Percentiles rank a stretch among this genome's conserved stretches.
Evolutionary conservation across 2,329 filamentous ascomycete genomes (phyloP).

Genomic region (Macrophomina tecta): DNA sequence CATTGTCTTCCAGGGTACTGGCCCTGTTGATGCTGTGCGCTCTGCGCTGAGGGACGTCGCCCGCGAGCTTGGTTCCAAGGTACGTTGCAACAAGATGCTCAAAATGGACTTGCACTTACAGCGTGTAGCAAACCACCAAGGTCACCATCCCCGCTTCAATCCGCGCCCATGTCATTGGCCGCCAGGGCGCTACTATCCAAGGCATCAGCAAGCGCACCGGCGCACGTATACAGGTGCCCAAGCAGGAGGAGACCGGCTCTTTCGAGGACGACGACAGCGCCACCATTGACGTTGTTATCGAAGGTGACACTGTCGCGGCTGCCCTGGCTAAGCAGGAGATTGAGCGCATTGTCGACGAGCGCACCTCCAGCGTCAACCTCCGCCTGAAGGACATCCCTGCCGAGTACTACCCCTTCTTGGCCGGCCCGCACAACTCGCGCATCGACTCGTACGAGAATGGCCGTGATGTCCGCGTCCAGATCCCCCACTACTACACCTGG

Average conservation of each 20-base stretch:
- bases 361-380: slow-evolving; percentile 79
- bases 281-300: slow-evolving; percentile 83
- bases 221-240: slow-evolving; percentile 88
- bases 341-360: slow-evolving; percentile 84
- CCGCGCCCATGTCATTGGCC: slow-evolving; percentile 90
- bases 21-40: slow-evolving; percentile 81
- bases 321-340: slow-evolving; percentile 85
- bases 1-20: slow-evolving; percentile 82
- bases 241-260: slow-evolving; percentile 68
- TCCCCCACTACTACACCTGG: slow-evolving; percentile 83
- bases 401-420: slow-evolving; percentile 95
- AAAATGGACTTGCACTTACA: slow-evolving; percentile 17
- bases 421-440: slow-evolving; percentile 74
- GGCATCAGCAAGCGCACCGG: slow-evolving; percentile 87
- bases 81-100: slow-evolving; percentile 49
- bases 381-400: slow-evolving; percentile 84
- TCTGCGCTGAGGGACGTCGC: slow-evolving; percentile 90
- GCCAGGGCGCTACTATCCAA: slow-evolving; percentile 87
- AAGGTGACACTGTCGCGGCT: slow-evolving; percentile 88
- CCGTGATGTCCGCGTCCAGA: slow-evolving; percentile 78
- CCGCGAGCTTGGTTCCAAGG: slow-evolving; percentile 84
- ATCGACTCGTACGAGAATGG: slow-evolving; percentile 72
- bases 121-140: slow-evolving; percentile 66
- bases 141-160: slow-evolving; percentile 84
- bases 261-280: slow-evolving; percentile 79